Evolutionary conservation across 148 eudicot genomes (phyloP).

Genomic region (Limonium bicolor): DNA sequence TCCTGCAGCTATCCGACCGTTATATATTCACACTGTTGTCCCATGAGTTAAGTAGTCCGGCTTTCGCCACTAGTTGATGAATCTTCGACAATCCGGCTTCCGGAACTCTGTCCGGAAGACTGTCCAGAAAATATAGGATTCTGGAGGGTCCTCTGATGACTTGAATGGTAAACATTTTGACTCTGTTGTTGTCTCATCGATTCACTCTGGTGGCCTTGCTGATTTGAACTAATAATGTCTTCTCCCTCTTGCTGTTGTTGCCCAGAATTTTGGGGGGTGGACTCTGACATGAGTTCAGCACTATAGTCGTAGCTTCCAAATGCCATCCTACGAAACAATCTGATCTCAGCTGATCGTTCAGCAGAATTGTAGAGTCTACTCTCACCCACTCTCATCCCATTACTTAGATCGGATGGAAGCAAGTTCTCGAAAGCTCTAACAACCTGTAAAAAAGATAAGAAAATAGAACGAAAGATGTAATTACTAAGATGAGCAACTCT

Average conservation of each 20-base stretch:
- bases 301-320: constrained; percentile 85
- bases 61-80: too few relatives aligned
- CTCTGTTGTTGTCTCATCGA: neutral
- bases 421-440: constrained; percentile 68
- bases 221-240: neutral
- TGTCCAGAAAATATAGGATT: neutral
- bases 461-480: neutral
- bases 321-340: constrained; percentile 81
- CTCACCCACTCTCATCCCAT: constrained; percentile 87
- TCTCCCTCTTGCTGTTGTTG: neutral
- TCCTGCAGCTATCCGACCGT: too few relatives aligned
- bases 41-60: too few relatives aligned
- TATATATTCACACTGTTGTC: too few relatives aligned
- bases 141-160: constrained; percentile 6
- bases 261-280: neutral
- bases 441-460: constrained; percentile 20
- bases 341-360: constrained; percentile 81
- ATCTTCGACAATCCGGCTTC: too few relatives aligned
- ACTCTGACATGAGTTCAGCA: constrained; percentile 20
- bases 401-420: constrained; percentile 45
- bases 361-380: constrained; percentile 60
- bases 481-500: neutral
- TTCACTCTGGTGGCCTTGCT: neutral
- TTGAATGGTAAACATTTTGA: constrained; percentile 1
- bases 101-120: too few relatives aligned